Evolutionary conservation across 148 eudicot genomes (phyloP), one percentile per base, ranked within the genome.

Genomic region (Rhododendron vialii): DNA sequence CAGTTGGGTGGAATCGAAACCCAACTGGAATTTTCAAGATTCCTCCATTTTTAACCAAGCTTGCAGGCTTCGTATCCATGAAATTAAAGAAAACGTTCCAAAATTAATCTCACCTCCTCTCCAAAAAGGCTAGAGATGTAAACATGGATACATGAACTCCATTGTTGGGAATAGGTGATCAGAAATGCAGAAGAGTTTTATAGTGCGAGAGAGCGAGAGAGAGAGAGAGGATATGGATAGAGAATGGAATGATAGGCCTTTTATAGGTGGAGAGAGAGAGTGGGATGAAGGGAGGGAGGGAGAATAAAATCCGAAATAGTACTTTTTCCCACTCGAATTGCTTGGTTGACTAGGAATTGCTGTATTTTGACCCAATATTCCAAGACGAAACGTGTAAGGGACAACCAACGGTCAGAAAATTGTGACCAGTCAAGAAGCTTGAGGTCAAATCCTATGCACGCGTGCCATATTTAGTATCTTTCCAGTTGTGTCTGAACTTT

Each of bases 1-100:
- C 95, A 0, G 95, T 93, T 2, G 95, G 95, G 3, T 87, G 82
- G 38, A 93, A 93, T 63, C 95, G 86, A 67, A 91, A 93, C 26
- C 95, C 95, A 75, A 91, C 82, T 0, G 95, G 95, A 18, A 91
- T 80, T 76, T 43, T 87, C 26, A 88, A 18, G 45, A 87, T n/a
- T 45, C 48, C 78, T 36, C 78, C 78, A 36, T 74, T 51, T 36
- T 36, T 74, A 74, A 74, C 78, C 20, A 15, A 79, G 24, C 43
- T 33, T 11, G 30, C 30, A 30, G 30, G 47, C 36, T 85, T 36
- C 69, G 22, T 82, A 1, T 18, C 48, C 48, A n/a, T 57, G 15
- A 82, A 24, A 3, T 2, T 0, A 2, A 15, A 82, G 7, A 5
- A 5, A 24, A 47, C 24, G 17, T 30, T 69, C 7, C 38, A 13